Conservation (phyloP, 1,284 basidiomycete species). For the Tylopilus orsonianus region DNA sequence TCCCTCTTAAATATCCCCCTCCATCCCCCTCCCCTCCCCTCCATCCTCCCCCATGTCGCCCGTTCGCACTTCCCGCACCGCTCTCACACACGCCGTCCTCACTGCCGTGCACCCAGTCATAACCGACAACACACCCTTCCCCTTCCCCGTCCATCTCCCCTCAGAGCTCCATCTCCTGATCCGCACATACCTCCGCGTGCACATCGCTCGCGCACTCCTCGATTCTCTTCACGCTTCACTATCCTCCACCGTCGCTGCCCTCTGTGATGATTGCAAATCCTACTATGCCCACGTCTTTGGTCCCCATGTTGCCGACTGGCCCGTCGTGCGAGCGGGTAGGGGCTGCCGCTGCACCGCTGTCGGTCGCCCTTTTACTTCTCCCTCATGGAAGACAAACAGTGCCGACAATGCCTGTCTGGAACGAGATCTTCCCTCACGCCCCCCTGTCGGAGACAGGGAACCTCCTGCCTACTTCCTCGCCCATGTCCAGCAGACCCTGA, state of each 20-base stretch:
- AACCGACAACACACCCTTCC: conserved; percentile 24
- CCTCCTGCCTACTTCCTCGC: conserved; percentile 34
- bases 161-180: conserved; percentile 47
- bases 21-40: background rate
- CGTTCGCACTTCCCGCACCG: conserved; percentile 35
- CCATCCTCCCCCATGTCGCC: conserved; percentile 16
- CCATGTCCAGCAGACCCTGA: conserved; percentile 28
- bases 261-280: conserved; percentile 34
- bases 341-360: conserved; percentile 30
- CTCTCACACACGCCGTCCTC: conserved; percentile 51
- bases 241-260: conserved; percentile 18
- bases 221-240: conserved; percentile 30
- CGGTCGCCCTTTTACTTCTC: conserved; percentile 13
- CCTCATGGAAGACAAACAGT: conserved; percentile 10
- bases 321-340: conserved; percentile 30
- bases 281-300: conserved; percentile 35
- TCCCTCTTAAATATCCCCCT: conserved; percentile 23
- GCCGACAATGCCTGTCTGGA: conserved; percentile 16
- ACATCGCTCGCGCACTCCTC: conserved; percentile 27
- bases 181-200: conserved; percentile 31
- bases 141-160: conserved; percentile 39
- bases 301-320: conserved; percentile 33
- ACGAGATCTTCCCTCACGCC: conserved; percentile 17
- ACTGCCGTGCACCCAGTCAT: conserved; percentile 42
- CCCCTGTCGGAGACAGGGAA: conserved; percentile 30